These are phyloP conservation scores for Alternaria postmessia DNA, from an alignment of 2,329 filamentous ascomycete genomes.

Conservation along the genomic window DNA sequence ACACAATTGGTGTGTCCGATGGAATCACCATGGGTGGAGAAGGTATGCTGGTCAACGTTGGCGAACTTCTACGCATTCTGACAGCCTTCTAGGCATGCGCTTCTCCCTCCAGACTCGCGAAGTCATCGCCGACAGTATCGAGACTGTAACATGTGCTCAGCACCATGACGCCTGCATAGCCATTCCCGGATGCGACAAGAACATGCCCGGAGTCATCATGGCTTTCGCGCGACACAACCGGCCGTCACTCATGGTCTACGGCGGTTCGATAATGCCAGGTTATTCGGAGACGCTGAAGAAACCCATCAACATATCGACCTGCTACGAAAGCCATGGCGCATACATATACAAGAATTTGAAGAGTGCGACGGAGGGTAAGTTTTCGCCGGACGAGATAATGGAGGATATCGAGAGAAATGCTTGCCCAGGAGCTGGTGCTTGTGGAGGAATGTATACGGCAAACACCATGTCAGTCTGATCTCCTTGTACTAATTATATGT, in stretches of 20 bases:
- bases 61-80: neutral
- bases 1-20: slow-evolving; percentile 88
- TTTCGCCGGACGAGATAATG: slow-evolving; percentile 79
- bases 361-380: slow-evolving; percentile 73
- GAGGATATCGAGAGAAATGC: slow-evolving; percentile 82
- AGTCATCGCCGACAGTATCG: slow-evolving; percentile 92
- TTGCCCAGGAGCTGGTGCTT: slow-evolving; percentile 81
- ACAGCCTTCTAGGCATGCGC: slow-evolving; percentile 75
- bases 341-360: slow-evolving; percentile 77
- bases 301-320: slow-evolving; percentile 86
- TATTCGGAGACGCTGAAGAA: slow-evolving; percentile 78
- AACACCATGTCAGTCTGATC: slow-evolving; percentile 73
- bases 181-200: slow-evolving; percentile 95
- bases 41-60: slow-evolving; percentile 58
- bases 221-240: slow-evolving; percentile 90
- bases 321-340: slow-evolving; percentile 87
- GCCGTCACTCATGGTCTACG: slow-evolving; percentile 94
- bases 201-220: slow-evolving; percentile 94
- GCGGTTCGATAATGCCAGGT: slow-evolving; percentile 89
- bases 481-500: neutral
- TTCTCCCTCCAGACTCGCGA: slow-evolving; percentile 91
- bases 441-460: slow-evolving; percentile 92
- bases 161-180: slow-evolving; percentile 93
- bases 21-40: slow-evolving; percentile 96
- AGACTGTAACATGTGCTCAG: slow-evolving; percentile 91